Base-by-base conservation (phyloP, 2,329 filamentous ascomycete species). In the Cladosporium phlei region DNA sequence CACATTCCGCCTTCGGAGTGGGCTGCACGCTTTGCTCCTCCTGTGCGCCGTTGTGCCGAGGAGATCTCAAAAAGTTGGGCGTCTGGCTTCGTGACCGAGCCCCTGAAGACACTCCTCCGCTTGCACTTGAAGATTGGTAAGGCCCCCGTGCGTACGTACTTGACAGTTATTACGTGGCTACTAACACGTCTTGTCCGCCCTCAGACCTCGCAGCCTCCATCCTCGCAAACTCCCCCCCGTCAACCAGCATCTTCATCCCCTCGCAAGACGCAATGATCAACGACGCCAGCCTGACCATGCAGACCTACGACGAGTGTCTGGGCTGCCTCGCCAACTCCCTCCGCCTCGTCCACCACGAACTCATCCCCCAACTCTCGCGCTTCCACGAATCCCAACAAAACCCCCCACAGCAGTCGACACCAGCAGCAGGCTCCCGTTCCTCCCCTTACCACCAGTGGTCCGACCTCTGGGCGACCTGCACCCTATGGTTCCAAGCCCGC, bases 61-160 rank as follows among this genome's bases (percentile, higher is more conserved):
- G n/a, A 17, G 17, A 22, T 9, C 20, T 9, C 35, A 10, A 21
- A 27, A 17, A 38, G 14, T 22, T 22, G 21, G 21, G 20, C 12
- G 8, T 38, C 27, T 11, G 35, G n/a, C 8, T 38, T 22, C 11
- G 21, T 38, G 2, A 22, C 35, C 16, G 35, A 38, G 14, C 35
- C 35, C 17, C 35, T 38, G 22, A 38, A 19, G 14, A 38, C 35
- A 17, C 35, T 38, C 19, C 7, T 38, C 12, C 21, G 35, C 6
- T 17, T 38, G 21, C 35, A 22, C 11, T 17, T 38, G 22, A 38
- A 38, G 21, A 38, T 38, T 16, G 35, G 35, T 38, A 22, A 38
- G 22, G 9, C n/a, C 19, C 9, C 14, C n/a, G n/a, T n/a, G n/a
- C n/a, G n/a, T n/a, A n/a, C n/a, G n/a, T n/a, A n/a, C n/a, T 9